These are phyloP conservation scores for Peziza echinospora DNA, from an alignment of 495 filamentous ascomycete species.

Conservation along the genomic window DNA sequence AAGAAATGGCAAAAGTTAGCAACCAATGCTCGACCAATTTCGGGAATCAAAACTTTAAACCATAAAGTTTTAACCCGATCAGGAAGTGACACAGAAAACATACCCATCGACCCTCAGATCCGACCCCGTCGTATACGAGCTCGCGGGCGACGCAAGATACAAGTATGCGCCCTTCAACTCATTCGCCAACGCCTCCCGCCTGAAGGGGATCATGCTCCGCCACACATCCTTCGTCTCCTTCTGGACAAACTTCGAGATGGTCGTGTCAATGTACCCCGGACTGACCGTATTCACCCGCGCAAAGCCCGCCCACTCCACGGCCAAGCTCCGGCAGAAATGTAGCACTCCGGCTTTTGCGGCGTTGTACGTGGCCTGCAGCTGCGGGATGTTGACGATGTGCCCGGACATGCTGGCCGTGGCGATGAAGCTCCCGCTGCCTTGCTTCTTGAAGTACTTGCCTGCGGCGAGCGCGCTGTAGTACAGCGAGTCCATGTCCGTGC, in stretches of 20 bases:
- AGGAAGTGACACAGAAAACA: too few species aligned
- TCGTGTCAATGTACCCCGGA: constrained; percentile 73
- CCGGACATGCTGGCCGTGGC: constrained; percentile 22
- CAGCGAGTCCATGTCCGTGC: constrained; percentile 59
- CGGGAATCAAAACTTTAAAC: too few species aligned
- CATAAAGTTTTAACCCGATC: too few species aligned
- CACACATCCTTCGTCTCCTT: constrained; percentile 50
- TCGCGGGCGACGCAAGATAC: constrained; percentile 69
- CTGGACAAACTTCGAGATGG: constrained; percentile 54
- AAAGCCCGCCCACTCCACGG: constrained; percentile 72
- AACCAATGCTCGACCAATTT: too few species aligned
- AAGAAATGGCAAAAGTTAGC: too few species aligned
- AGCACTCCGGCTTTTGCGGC: constrained; percentile 69
- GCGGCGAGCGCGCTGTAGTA: constrained; percentile 66
- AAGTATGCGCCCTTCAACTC: constrained; percentile 79
- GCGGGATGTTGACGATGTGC: constrained; percentile 73
- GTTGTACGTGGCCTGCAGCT: constrained; percentile 72
- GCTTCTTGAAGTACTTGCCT: constrained; percentile 43
- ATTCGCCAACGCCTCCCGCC: constrained; percentile 46
- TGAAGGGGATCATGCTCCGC: constrained; percentile 68
- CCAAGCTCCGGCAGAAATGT: constrained; percentile 65
- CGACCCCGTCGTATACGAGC: constrained; percentile 61
- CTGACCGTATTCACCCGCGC: constrained; percentile 65
- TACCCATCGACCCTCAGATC: constrained; percentile 59
- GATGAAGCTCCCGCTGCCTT: constrained; percentile 22